Evolutionary conservation across 1,284 basidiomycete species (phyloP).

Genomic region (Lignosus rhinocerotis): DNA sequence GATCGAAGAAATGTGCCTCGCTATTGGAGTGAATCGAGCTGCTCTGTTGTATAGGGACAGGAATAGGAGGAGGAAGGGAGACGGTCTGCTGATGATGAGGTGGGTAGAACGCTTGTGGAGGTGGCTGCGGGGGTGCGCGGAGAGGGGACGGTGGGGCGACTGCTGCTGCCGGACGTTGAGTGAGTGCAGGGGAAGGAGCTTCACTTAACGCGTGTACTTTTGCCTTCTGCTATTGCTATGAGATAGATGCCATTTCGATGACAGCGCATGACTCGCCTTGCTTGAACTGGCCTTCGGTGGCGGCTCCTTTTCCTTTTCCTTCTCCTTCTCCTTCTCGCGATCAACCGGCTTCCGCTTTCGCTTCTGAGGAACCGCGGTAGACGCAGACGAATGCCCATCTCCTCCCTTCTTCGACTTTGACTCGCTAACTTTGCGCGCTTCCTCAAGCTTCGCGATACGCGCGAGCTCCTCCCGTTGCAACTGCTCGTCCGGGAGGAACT

Average conservation of each 20-base stretch:
- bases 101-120: slow-evolving; percentile 19
- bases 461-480: slow-evolving; percentile 46
- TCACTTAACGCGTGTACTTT: slow-evolving; percentile 31
- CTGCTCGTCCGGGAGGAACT: slow-evolving; percentile 82
- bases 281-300: slow-evolving; percentile 28
- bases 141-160: slow-evolving; percentile 28
- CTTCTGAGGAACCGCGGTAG: slow-evolving; percentile 52
- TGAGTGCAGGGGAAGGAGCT: slow-evolving; percentile 28
- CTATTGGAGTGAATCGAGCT: slow-evolving; percentile 52
- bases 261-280: slow-evolving; percentile 30
- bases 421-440: slow-evolving; percentile 20
- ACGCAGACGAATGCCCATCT: slow-evolving; percentile 8
- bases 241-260: not conserved
- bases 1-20: slow-evolving; percentile 91
- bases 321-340: slow-evolving; percentile 37
- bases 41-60: slow-evolving; percentile 28
- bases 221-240: slow-evolving; percentile 22
- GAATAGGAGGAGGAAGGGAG: slow-evolving; percentile 27
- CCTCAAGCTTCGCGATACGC: slow-evolving; percentile 27
- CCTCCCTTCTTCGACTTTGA: slow-evolving; percentile 16
- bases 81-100: slow-evolving; percentile 28
- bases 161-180: slow-evolving; percentile 27
- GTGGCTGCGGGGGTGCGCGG: slow-evolving; percentile 22
- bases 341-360: slow-evolving; percentile 59
- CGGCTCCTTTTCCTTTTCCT: slow-evolving; percentile 36